Base-by-base conservation (phyloP, 768 basidiomycete genomes). In the Neoboletus subvelutipes region DNA sequence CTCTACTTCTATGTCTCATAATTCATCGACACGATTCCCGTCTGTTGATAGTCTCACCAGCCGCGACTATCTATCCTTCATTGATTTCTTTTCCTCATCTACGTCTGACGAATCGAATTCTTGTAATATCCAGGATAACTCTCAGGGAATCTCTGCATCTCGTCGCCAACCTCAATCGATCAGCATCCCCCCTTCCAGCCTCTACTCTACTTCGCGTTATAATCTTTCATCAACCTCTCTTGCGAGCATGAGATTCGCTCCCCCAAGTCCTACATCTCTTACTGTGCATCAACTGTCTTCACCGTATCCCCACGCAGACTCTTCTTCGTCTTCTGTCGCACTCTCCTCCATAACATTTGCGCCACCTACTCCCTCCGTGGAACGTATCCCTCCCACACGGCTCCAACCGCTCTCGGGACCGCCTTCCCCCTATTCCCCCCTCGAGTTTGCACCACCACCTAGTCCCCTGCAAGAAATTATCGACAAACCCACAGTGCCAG, bases 21-120 rank as follows among this genome's bases (percentile, higher is more conserved):
- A 34, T 37, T 24, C 60, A 4, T 48, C 61, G 11, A 33, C 60
- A 53, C 63, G 62, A 55, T 55, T 50, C 24, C 55, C 58, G 50
- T 62, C 61, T 26, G 45, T 75, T n/a, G 56, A 60, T 46, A 47
- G 48, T 20, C 41, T 52, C 36, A 24, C 61, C 26, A 73, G 45
- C 75, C 72, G 73, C 68, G 73, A 76, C 59, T 70, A 66, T 58
- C 68, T 72, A 55, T 82, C 81, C 33, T 80, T 81, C 62, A 79
- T 82, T 45, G 78, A 82, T 68, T 67, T 82, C 46, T 68, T 67
- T 48, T 76, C 80, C 18, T 51, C 65, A 59, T 64, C 67, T 59
- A 57, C 31, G 18, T 29, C 56, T 15, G 68, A 67, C 24, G 62
- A 60, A 28, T 7, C 54, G 3, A 58, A 34, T 50, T 18, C 46